phyloP scores from a whole-genome alignment of 2,329 filamentous ascomycete species.

The Sclerotinia borealis region DNA sequence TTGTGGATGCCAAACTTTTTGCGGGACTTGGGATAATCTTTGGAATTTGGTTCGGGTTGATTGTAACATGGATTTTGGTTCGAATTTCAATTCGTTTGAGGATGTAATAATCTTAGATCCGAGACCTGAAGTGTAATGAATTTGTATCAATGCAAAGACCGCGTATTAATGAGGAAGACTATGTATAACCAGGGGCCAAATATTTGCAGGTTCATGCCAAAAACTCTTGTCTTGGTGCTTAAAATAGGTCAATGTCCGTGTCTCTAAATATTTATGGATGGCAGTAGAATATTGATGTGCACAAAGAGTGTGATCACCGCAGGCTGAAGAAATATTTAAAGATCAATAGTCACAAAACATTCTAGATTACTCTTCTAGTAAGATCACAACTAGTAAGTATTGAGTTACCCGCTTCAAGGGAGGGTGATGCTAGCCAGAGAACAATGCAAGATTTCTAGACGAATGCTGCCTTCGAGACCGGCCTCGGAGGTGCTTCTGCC shows the following conservation, averaged over 20 bases:
- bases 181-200: not conserved
- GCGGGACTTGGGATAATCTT: slow-evolving; percentile 26
- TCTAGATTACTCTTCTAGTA: no score
- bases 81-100: slow-evolving; percentile 18
- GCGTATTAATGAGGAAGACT: no score
- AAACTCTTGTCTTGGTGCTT: no score
- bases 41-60: slow-evolving; percentile 28
- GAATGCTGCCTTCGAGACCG: no score
- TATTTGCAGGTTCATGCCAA: not conserved
- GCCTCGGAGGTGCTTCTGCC: not conserved
- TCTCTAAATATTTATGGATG: not conserved
- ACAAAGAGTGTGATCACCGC: not conserved
- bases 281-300: not conserved
- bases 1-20: slow-evolving; percentile 21
- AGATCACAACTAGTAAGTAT: not conserved
- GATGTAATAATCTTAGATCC: slow-evolving; percentile 12
- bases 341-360: not conserved
- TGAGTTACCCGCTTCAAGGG: not conserved
- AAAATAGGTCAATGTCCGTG: not conserved
- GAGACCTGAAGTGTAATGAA: not conserved
- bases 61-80: slow-evolving; percentile 27
- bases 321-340: not conserved
- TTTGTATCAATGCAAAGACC: not conserved
- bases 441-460: not conserved
- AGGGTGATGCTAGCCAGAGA: not conserved